These are phyloP conservation scores for Lactarius sanguifluus DNA, from an alignment of 768 basidiomycete genomes.

Conservation along the genomic window DNA sequence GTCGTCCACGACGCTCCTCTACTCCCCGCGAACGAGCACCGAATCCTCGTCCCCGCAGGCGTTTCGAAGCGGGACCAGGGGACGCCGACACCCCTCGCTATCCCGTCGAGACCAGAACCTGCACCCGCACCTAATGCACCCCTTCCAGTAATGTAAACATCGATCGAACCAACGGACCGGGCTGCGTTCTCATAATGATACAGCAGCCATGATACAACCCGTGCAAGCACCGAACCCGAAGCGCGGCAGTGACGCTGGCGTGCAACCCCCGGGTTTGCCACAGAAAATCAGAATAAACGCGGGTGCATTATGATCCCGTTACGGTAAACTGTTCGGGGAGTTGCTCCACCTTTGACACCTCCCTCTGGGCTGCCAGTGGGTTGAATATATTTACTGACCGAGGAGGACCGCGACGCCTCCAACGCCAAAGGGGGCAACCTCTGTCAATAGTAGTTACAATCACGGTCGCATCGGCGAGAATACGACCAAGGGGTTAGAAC, in stretches of 20 bases:
- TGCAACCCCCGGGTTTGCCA: no score
- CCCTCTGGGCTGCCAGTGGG: no score
- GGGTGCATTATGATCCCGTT: no score
- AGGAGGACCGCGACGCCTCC: no score
- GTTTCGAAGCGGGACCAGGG: conserved; percentile 26
- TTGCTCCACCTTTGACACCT: no score
- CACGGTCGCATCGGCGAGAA: no score
- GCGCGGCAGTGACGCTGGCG: not conserved
- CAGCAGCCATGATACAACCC: not conserved
- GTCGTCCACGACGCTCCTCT: conserved; percentile 26
- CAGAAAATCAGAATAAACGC: no score
- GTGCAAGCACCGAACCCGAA: not conserved
- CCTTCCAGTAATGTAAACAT: conserved; percentile 18
- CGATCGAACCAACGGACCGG: not conserved
- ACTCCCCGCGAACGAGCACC: conserved; percentile 27
- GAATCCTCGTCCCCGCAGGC: conserved; percentile 22
- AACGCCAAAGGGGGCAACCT: no score
- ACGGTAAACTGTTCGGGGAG: not conserved
- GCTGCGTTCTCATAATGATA: not conserved
- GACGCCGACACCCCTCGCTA: conserved; percentile 27
- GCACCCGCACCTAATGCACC: not conserved
- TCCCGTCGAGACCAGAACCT: not conserved
- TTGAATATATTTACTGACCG: no score
- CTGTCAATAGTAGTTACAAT: no score
- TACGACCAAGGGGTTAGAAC: no score